Percentiles rank a stretch among this genome's conserved stretches.
These are phyloP conservation scores for Leishmania tarentolae DNA, from an alignment of 208 protist species.

Conservation along the genomic window DNA sequence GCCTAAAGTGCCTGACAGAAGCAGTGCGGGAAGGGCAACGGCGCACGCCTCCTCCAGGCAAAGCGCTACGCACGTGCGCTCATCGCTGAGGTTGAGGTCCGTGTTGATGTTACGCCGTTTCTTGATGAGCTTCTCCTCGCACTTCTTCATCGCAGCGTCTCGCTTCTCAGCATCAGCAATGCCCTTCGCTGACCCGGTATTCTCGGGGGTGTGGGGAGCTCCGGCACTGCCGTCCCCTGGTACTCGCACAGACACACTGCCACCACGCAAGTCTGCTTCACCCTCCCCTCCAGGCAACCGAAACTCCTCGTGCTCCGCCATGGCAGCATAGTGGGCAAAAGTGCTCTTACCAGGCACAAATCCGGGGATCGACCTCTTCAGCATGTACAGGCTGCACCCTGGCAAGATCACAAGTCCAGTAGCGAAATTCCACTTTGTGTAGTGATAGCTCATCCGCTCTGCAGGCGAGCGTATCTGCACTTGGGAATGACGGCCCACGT, in stretches of 20 bases:
- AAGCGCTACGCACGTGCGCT: constrained; percentile 5
- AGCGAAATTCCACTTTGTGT: background rate
- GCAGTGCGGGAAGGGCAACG: background rate
- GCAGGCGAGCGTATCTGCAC: constrained; percentile 6
- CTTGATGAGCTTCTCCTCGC: background rate
- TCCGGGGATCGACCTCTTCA: background rate
- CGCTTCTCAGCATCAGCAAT: background rate
- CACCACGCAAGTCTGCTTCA: background rate
- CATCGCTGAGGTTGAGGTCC: constrained; percentile 10
- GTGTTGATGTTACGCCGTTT: background rate
- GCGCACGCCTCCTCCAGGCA: constrained; percentile 1
- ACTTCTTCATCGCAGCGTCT: background rate
- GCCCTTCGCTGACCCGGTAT: background rate
- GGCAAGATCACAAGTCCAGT: background rate
- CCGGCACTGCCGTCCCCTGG: background rate
- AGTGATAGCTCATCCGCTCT: constrained; percentile 7
- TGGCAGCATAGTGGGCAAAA: background rate
- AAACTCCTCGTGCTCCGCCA: background rate
- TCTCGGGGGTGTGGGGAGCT: background rate
- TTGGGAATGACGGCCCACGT: background rate
- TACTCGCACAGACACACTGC: background rate
- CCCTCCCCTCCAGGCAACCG: background rate
- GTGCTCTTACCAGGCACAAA: constrained; percentile 10
- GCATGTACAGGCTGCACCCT: constrained; percentile 2
- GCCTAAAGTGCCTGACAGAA: background rate